Conservation (phyloP, 1,284 basidiomycete genomes). For the Volvariella volvacea region DNA sequence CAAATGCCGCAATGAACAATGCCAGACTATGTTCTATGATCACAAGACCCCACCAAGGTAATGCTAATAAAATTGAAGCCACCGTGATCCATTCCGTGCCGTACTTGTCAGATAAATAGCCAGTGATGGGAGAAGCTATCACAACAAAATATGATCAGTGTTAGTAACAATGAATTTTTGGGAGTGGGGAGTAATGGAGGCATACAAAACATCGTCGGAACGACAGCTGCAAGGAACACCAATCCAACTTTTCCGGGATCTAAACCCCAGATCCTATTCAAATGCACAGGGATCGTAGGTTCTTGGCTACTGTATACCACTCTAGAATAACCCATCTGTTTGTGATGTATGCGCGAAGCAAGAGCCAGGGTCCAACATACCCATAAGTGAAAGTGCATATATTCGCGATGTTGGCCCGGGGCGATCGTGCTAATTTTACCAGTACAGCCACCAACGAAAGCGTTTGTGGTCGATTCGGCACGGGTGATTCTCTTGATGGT, state of each 20-base stretch:
- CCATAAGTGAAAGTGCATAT: conserved; percentile 52
- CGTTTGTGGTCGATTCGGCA: background rate
- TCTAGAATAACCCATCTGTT: conserved; percentile 23
- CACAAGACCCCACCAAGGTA: conserved; percentile 66
- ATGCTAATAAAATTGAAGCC: conserved; percentile 40
- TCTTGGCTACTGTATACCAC: conserved; percentile 50
- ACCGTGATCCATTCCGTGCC: conserved; percentile 55
- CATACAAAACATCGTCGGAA: conserved; percentile 62
- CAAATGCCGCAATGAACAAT: conserved; percentile 57
- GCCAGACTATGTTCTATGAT: conserved; percentile 45
- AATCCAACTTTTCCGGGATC: conserved; percentile 59
- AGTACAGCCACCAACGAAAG: conserved; percentile 1
- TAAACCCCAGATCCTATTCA: conserved; percentile 56
- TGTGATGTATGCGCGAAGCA: background rate
- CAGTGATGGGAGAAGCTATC: conserved; percentile 55
- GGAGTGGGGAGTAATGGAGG: conserved; percentile 4
- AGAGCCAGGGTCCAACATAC: conserved; percentile 24
- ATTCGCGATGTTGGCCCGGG: conserved; percentile 51
- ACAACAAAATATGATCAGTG: conserved; percentile 10
- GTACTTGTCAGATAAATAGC: conserved; percentile 53
- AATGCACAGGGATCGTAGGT: conserved; percentile 60
- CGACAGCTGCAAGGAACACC: conserved; percentile 63
- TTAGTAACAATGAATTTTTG: background rate
- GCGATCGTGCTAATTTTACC: conserved; percentile 37
- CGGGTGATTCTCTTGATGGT: background rate